These are phyloP conservation scores for Aspergillus glaucus DNA, from an alignment of 2,329 filamentous ascomycete species.

Conservation along the genomic window DNA sequence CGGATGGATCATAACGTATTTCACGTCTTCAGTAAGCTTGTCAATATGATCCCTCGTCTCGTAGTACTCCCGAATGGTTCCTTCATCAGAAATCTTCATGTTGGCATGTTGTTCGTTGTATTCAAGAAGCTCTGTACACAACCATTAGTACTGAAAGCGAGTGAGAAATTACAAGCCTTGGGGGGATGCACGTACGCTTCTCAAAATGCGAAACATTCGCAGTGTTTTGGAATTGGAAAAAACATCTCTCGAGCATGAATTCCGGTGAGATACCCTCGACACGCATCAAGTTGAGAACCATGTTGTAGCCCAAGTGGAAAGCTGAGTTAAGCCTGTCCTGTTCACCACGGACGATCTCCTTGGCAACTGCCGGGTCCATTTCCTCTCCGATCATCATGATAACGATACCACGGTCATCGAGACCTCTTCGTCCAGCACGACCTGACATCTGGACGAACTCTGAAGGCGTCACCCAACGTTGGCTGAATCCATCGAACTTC, in stretches of 20 bases:
- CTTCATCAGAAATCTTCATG: constrained; percentile 77
- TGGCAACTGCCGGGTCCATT: constrained; percentile 90
- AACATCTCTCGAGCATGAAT: constrained; percentile 97
- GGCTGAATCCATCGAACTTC: constrained; percentile 81
- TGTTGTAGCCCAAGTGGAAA: constrained; percentile 97
- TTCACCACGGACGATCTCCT: constrained; percentile 90
- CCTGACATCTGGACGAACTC: constrained; percentile 99
- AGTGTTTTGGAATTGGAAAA: constrained; percentile 96
- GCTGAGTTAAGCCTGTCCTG: constrained; percentile 97
- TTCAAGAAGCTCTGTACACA: constrained; percentile 58
- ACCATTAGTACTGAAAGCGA: too few relatives aligned
- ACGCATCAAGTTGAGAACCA: constrained; percentile 92
- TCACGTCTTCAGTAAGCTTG: constrained; percentile 80
- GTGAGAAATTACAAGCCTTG: too few relatives aligned
- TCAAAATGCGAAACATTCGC: constrained; percentile 79
- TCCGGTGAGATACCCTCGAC: constrained; percentile 99
- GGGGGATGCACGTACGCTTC: constrained; percentile 43
- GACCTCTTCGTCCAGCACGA: constrained; percentile 89
- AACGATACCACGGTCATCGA: constrained; percentile 95
- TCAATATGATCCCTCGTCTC: constrained; percentile 79
- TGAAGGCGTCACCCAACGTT: constrained; percentile 81
- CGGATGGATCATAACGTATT: constrained; percentile 84
- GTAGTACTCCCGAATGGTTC: constrained; percentile 89
- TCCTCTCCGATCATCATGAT: constrained; percentile 99
- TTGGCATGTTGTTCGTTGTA: constrained; percentile 68